phyloP scores from a whole-genome alignment of 2,329 filamentous ascomycete species.

The Coniochaeta pulveracea region DNA sequence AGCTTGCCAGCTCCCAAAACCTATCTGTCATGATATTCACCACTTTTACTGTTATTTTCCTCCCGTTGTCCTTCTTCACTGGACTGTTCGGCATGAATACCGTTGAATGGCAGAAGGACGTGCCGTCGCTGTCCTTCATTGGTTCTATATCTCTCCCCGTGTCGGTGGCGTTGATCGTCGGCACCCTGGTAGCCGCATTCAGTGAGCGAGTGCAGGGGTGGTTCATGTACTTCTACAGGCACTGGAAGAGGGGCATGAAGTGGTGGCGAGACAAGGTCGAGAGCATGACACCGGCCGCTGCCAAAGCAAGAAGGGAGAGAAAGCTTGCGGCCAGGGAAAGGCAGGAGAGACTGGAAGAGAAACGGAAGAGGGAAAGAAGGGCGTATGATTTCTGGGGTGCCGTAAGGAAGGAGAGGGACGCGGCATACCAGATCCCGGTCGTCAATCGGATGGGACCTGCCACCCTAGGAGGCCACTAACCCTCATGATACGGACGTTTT shows the following conservation, averaged over 20 bases:
- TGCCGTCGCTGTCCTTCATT: constrained; percentile 30
- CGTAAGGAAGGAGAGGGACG: constrained; percentile 17
- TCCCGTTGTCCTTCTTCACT: constrained; percentile 54
- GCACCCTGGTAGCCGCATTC: constrained; percentile 44
- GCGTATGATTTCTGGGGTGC: constrained; percentile 29
- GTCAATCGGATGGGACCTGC: constrained; percentile 19
- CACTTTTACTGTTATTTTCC: constrained; percentile 50
- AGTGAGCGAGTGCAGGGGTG: constrained; percentile 30
- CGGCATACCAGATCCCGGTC: constrained; percentile 24
- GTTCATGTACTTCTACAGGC: constrained; percentile 15
- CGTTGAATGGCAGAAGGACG: constrained; percentile 39
- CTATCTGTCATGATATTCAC: constrained; percentile 57
- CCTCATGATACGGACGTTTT: no score
- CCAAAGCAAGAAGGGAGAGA: constrained; percentile 13
- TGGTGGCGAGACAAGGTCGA: constrained; percentile 4
- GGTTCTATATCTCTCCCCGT: constrained; percentile 35
- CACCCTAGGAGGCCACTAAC: no score
- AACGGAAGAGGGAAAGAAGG: constrained; percentile 16
- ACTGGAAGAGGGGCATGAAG: constrained; percentile 9
- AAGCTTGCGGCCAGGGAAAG: constrained; percentile 6
- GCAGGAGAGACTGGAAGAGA: constrained; percentile 11
- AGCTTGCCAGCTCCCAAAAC: constrained; percentile 50
- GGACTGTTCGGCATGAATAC: constrained; percentile 56
- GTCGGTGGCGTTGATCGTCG: constrained; percentile 34
- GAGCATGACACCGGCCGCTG: constrained; percentile 15